Percentiles rank a stretch among this genome's conserved stretches.
Conservation (phyloP, 495 filamentous ascomycete genomes). For the Talaromyces nanjingensis region DNA sequence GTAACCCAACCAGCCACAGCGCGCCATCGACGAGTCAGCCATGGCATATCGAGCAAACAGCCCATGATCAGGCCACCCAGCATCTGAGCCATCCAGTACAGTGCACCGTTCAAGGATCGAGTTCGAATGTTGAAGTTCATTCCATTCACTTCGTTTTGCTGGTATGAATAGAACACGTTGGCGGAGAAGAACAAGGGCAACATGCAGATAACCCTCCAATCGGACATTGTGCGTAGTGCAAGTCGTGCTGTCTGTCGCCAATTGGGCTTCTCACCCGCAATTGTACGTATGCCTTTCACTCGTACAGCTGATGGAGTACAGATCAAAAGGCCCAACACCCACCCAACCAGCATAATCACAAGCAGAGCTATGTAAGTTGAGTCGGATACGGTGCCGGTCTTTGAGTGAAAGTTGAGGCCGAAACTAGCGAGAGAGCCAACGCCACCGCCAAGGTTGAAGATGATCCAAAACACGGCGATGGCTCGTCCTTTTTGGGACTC, state of each 20-base stretch:
- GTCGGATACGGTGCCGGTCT: slow-evolving; percentile 36
- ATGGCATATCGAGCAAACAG: slow-evolving; percentile 36
- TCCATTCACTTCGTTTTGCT: slow-evolving; percentile 50
- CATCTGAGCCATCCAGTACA: slow-evolving; percentile 52
- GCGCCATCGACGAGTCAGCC: slow-evolving; percentile 30
- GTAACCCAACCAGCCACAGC: slow-evolving; percentile 39
- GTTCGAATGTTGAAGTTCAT: slow-evolving; percentile 44
- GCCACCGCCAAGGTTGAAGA: slow-evolving; percentile 47
- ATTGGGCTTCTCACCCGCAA: slow-evolving; percentile 22
- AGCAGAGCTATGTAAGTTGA: slow-evolving; percentile 45
- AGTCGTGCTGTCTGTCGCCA: slow-evolving; percentile 44
- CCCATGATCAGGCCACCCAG: slow-evolving; percentile 45
- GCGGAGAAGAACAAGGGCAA: slow-evolving; percentile 52
- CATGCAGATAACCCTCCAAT: slow-evolving; percentile 40
- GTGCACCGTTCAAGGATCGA: slow-evolving; percentile 41
- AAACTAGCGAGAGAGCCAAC: slow-evolving; percentile 44
- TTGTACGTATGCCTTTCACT: slow-evolving; percentile 47
- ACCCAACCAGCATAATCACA: slow-evolving; percentile 40
- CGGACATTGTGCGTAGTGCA: slow-evolving; percentile 37
- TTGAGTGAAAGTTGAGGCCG: slow-evolving; percentile 39
- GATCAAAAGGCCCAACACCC: slow-evolving; percentile 46
- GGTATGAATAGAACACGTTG: slow-evolving; percentile 77
- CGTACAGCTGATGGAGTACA: slow-evolving; percentile 45
- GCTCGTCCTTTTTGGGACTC: slow-evolving; percentile 44
- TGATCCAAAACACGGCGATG: slow-evolving; percentile 48